Base-by-base conservation (phyloP, 2,329 filamentous ascomycete genomes). In the Rutstroemia sp. region DNA sequence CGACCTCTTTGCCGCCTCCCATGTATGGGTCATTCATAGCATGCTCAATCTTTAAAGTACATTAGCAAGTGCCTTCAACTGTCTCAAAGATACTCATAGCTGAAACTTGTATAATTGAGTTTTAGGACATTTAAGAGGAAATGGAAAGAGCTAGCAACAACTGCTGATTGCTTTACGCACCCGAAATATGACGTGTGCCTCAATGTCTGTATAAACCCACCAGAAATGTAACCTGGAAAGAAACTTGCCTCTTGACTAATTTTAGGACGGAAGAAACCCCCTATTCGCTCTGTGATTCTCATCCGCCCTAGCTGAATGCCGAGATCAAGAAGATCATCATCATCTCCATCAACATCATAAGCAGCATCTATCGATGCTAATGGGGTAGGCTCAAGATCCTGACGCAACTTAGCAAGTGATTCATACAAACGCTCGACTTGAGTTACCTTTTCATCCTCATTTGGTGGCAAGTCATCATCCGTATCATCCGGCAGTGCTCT, bases 281-380 rank as follows among this genome's bases (percentile, higher is more conserved):
- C 88, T 61, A 91, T 82, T 39, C 87, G 78, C 66, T 91, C 87
- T 2, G 85, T 89, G 58, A 91, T 82, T 58, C 81, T 80, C 78
- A 90, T 80, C 68, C 81, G 86, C 1, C 87, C 87, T 59, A 91
- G 77, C 61, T 80, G 79, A 57, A 90, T 80, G 2, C 87, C 88
- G 25, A 91, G 73, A 69, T 91, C 88, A 62, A 87, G 79, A 47
- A 89, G 72, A 58, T 88, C 85, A 66, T 86, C 75, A 21, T 83
- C 83, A 58, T 85, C 83, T 16, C 75, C 78, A 58, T 81, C 77
- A 57, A 83, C 79, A 58, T 86, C 85, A 67, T 90, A 90, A 2
- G 81, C 82, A 57, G 84, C 78, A 71, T 90, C 87, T 45, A 82
- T 75, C 12, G 80, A 77, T 19, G 81, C 81, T 62, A 88, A 73